Percentiles rank a stretch among this genome's conserved stretches.
phyloP scores from a whole-genome alignment of 805 yeast genomes.

The Candida coleopterorum region DNA sequence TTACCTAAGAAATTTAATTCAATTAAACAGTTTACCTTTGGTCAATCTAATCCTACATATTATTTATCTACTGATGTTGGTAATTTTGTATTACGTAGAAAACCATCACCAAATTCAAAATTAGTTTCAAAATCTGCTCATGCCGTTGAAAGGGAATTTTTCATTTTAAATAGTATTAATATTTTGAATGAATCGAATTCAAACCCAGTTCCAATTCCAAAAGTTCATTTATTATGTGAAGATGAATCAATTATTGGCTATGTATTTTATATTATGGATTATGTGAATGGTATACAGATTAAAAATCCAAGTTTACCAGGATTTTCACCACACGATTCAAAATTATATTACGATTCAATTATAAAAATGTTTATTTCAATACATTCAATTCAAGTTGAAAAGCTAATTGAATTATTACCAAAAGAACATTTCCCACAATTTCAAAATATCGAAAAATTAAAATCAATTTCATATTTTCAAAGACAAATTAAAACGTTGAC shows the following conservation, averaged over 20 bases:
- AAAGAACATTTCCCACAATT: slow-evolving; percentile 40
- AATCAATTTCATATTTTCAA: slow-evolving; percentile 39
- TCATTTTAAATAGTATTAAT: slow-evolving; percentile 39
- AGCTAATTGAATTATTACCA: slow-evolving; percentile 42
- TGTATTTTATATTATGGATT: slow-evolving; percentile 59
- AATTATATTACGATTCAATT: slow-evolving; percentile 43
- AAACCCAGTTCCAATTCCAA: slow-evolving; percentile 49
- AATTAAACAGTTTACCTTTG: slow-evolving; percentile 52
- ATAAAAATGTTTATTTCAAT: slow-evolving; percentile 44
- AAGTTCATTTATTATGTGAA: slow-evolving; percentile 48
- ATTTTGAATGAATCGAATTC: slow-evolving; percentile 15
- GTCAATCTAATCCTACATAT: slow-evolving; percentile 64
- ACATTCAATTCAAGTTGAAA: slow-evolving; percentile 44
- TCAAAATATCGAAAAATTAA: slow-evolving; percentile 16
- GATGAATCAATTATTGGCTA: slow-evolving; percentile 51
- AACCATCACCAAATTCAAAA: slow-evolving; percentile 48
- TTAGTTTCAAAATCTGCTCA: slow-evolving; percentile 55
- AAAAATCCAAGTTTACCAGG: slow-evolving; percentile 48
- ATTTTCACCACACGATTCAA: slow-evolving; percentile 19
- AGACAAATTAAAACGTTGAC: slow-evolving; percentile 49
- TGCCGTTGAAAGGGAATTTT: slow-evolving; percentile 58
- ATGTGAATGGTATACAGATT: slow-evolving; percentile 51
- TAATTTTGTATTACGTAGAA: slow-evolving; percentile 48
- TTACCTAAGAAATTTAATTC: slow-evolving; percentile 14
- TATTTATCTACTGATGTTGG: slow-evolving; percentile 37